Percentiles rank a stretch among this genome's conserved stretches.
Conservation (phyloP, 2,329 filamentous ascomycete genomes). For the Saccharata proteae region DNA sequence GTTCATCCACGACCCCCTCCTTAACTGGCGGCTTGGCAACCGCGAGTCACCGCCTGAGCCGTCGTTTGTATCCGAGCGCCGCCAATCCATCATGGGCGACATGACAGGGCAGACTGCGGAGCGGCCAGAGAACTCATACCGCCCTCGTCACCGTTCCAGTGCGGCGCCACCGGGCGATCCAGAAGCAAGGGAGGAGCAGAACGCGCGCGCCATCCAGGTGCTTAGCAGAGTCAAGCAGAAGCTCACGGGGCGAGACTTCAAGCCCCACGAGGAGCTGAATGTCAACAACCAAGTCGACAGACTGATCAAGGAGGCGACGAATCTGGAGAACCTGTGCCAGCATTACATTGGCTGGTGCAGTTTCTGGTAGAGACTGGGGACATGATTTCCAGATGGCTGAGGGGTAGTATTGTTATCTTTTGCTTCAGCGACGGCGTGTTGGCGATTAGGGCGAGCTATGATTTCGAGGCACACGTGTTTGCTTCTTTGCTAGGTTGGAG, state of each 20-base stretch:
- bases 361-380: slow-evolving; percentile 94
- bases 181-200: slow-evolving; percentile 64
- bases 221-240: slow-evolving; percentile 89
- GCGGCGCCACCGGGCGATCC: slow-evolving; percentile 27
- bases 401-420: too few relatives aligned
- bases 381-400: too few relatives aligned
- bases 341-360: slow-evolving; percentile 99
- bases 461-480: too few relatives aligned
- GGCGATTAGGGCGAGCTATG: too few relatives aligned
- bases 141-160: slow-evolving; percentile 24
- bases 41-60: slow-evolving; percentile 49
- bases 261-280: slow-evolving; percentile 68
- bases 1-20: slow-evolving; percentile 99
- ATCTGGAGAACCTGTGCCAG: slow-evolving; percentile 93
- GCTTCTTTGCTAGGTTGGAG: too few relatives aligned
- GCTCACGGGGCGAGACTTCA: slow-evolving; percentile 86
- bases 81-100: slow-evolving; percentile 41
- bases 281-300: slow-evolving; percentile 87
- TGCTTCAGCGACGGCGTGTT: too few relatives aligned
- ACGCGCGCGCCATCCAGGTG: slow-evolving; percentile 84
- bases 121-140: slow-evolving; percentile 19
- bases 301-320: slow-evolving; percentile 87
- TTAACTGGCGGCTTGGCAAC: slow-evolving; percentile 79
- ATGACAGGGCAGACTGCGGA: too few relatives aligned
- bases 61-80: slow-evolving; percentile 48